Conservation (phyloP, 225 moss, liverwort and hornwort genomes). For the Antitrichia curtipendula region DNA sequence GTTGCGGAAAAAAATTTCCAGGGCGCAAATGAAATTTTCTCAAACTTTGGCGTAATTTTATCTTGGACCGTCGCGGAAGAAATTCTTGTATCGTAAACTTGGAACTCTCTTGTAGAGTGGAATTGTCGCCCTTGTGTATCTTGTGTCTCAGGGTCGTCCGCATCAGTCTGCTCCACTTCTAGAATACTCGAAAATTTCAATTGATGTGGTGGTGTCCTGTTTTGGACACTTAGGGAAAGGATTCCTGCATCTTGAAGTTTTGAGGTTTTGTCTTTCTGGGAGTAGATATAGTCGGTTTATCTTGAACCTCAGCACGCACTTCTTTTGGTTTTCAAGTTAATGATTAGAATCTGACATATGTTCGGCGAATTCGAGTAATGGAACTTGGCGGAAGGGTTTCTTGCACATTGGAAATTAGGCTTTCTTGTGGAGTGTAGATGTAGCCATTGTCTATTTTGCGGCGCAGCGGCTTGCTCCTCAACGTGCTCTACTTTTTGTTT, state of each 20-base stretch:
- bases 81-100: not conserved
- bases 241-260: not conserved
- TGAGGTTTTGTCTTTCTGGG: not conserved
- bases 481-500: not conserved
- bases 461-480: not conserved
- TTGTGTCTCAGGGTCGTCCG: not conserved
- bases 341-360: not conserved
- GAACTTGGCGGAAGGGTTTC: no score
- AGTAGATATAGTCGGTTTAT: not conserved
- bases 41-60: not conserved
- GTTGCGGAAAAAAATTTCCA: not conserved
- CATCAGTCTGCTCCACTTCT: not conserved
- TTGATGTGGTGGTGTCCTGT: not conserved
- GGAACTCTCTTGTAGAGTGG: not conserved
- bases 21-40: not conserved
- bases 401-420: not conserved
- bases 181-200: no score
- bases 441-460: not conserved
- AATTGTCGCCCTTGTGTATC: not conserved
- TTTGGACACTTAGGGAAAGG: not conserved
- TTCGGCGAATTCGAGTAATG: not conserved
- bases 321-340: not conserved
- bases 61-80: not conserved
- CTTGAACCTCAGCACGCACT: not conserved
- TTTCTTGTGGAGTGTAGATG: not conserved